Percentiles rank a stretch among this genome's conserved stretches.
These are phyloP conservation scores for Chrysanthemum makinoi DNA, from an alignment of 129 eudicot species.

Conservation along the genomic window DNA sequence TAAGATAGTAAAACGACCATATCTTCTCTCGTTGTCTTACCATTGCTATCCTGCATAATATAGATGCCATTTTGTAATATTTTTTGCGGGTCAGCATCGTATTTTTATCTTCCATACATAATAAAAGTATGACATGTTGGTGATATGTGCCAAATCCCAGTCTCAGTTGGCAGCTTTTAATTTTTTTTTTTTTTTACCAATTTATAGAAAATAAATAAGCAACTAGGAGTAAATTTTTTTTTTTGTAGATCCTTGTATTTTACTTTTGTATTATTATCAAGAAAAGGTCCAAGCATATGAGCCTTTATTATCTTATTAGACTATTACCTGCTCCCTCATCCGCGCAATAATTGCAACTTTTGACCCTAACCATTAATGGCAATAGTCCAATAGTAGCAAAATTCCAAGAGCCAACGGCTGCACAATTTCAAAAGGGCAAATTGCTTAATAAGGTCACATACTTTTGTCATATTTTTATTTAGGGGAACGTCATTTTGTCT, in stretches of 20 bases:
- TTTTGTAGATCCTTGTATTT: neutral
- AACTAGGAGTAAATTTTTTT: neutral
- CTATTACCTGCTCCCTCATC: slow-evolving; percentile 8
- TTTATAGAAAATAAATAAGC: slow-evolving; percentile 2
- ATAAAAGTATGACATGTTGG: neutral
- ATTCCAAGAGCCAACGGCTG: neutral
- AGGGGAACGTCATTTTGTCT: no score
- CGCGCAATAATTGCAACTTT: slow-evolving; percentile 14
- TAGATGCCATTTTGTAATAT: neutral
- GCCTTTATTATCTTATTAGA: slow-evolving; percentile 5
- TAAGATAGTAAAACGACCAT: no score
- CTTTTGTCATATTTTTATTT: no score
- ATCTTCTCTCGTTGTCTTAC: neutral
- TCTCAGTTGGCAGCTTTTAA: neutral
- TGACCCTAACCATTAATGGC: slow-evolving; percentile 17
- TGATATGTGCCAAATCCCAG: neutral
- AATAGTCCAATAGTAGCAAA: slow-evolving; percentile 1
- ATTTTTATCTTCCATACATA: neutral
- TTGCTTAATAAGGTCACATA: no score
- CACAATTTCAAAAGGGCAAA: neutral
- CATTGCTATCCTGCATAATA: neutral
- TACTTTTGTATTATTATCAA: neutral
- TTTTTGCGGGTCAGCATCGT: neutral
- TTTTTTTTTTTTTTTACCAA: neutral
- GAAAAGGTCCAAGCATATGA: slow-evolving; percentile 7